phyloP scores from a whole-genome alignment of 106 monocot species.

The Chionographis japonica region DNA sequence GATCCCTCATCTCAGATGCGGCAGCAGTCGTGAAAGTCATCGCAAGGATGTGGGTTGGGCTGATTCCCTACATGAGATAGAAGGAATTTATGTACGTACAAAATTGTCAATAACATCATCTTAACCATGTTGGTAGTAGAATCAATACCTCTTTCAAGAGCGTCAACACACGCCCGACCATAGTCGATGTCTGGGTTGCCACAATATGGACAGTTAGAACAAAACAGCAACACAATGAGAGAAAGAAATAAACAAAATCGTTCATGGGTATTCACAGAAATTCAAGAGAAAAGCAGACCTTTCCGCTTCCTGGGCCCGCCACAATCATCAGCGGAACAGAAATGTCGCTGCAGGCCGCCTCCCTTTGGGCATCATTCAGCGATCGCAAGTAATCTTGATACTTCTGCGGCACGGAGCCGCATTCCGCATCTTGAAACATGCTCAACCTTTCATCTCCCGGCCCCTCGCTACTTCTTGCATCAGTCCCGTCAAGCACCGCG shows the following conservation, averaged over 20 bases:
- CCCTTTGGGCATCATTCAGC: constrained; percentile 78
- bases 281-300: constrained; percentile 36
- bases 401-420: constrained; percentile 29
- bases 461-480: not conserved
- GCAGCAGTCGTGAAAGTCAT: constrained; percentile 97
- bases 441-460: not conserved
- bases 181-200: constrained; percentile 67
- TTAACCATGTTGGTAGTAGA: not conserved
- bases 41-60: constrained; percentile 63
- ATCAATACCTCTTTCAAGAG: constrained; percentile 72
- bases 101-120: not conserved
- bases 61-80: constrained; percentile 42
- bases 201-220: not conserved
- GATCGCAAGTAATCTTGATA: constrained; percentile 59
- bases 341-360: constrained; percentile 70
- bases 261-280: not conserved
- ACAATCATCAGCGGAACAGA: constrained; percentile 77
- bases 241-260: not conserved
- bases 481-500: not conserved
- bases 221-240: not conserved
- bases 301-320: constrained; percentile 92
- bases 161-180: constrained; percentile 92
- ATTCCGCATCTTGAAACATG: not conserved
- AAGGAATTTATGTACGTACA: no score
- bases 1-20: constrained; percentile 87